Base-by-base conservation (phyloP, 495 filamentous ascomycete genomes). In the Annulohypoxylon maeteangense region DNA sequence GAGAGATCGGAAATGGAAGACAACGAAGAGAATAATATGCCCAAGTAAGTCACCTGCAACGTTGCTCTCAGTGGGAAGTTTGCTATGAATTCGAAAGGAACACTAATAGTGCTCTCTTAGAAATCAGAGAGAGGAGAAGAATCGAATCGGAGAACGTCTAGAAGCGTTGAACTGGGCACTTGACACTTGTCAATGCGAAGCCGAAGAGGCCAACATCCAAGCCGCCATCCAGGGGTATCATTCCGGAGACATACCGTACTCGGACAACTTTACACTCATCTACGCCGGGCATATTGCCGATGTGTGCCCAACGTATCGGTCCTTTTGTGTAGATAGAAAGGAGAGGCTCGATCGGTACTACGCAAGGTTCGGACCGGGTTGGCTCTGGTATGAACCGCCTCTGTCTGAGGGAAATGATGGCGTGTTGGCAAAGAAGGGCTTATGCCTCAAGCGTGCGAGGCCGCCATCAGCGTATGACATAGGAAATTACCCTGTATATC, bases 311-410 rank as follows among this genome's bases (percentile, higher is more conserved):
- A 67, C 68, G 36, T 82, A 82, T 65, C 65, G 25, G 40, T 76
- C 77, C 32, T 82, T 83, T 70, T 78, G 78, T 11, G 5, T 12
- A 22, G 79, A 82, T 68, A 78, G 83, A 48, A 27, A 42, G n/a
- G 77, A 74, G 6, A 80, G 81, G 3, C 77, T 86, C 14, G 80
- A 82, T 63, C 75, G 71, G 7, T 85, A 85, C 65, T 53, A 14
- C 18, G 74, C 56, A 10, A 51, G 54, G 25, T 65, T 83, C 64
- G 83, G 83, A 22, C 72, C 76, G 12, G 82, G 82, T 18, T 85
- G 83, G 83, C 74, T 86, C 31, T 86, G 83, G 83, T 81, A 82
- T 42, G 84, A 86, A 64, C 80, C 82, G 1, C 83, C 84, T 0
- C 74, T 86, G 3, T 51, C 74, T 29, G 71, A 68, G 11, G 16